These are phyloP conservation scores for Verticillium longisporum DNA, from an alignment of 2,329 filamentous ascomycete species.

Conservation along the genomic window DNA sequence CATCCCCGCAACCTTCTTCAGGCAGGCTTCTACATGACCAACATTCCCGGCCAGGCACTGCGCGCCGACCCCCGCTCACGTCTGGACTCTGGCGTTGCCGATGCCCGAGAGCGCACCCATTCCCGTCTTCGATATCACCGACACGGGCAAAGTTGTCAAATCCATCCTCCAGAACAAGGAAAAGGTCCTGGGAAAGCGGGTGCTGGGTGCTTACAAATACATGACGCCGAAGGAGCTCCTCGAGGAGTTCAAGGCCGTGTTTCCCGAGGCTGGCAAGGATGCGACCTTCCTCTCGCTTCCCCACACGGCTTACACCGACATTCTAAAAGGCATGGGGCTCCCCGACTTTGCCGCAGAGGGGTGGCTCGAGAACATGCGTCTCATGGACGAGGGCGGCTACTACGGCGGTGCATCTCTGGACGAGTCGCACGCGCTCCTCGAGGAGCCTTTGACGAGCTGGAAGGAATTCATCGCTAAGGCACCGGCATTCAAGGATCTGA, in stretches of 20 bases:
- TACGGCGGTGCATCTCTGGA: conserved; percentile 24
- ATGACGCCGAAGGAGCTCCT: conserved; percentile 22
- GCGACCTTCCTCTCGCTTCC: conserved; percentile 20
- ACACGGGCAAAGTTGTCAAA: conserved; percentile 31
- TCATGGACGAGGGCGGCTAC: conserved; percentile 31
- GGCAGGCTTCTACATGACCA: conserved; percentile 49
- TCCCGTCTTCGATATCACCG: conserved; percentile 30
- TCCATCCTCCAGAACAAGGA: conserved; percentile 13
- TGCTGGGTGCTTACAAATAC: conserved; percentile 28
- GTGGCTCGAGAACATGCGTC: conserved; percentile 30
- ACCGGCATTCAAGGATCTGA: neutral
- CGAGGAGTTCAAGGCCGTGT: conserved; percentile 16
- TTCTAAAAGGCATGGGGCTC: conserved; percentile 15
- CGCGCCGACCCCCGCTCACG: conserved; percentile 15
- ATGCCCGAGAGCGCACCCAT: conserved; percentile 22
- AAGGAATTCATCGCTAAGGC: conserved; percentile 22
- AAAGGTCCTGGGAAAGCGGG: conserved; percentile 17
- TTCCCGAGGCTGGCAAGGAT: conserved; percentile 23
- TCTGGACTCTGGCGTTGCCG: conserved; percentile 19
- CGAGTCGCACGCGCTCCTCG: conserved; percentile 21
- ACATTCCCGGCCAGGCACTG: conserved; percentile 22
- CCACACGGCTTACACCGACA: conserved; percentile 25
- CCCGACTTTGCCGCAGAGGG: conserved; percentile 20
- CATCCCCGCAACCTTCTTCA: conserved; percentile 43
- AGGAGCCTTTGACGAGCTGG: conserved; percentile 27